Evolutionary conservation across 164 flowering plant species (phyloP), one percentile per base, ranked within the genome.

Genomic region (Macadamia integrifolia): DNA sequence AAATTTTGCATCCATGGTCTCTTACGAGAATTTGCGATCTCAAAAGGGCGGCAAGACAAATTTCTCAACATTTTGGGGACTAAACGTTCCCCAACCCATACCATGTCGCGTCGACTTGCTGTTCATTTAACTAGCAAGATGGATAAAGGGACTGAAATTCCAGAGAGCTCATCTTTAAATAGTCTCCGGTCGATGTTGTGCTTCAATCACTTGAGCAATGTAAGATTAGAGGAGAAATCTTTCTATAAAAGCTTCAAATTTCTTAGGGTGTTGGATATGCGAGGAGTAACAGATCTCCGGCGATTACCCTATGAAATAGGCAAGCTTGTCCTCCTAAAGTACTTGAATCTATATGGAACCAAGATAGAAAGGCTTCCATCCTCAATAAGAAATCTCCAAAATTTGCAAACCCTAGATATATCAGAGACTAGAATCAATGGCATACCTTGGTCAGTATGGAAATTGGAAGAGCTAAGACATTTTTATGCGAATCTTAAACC

Each of bases 211-310:
- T 35, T 35, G 40, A 35, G 40, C 40, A 35, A 35, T 5, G 40
- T 35, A 35, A 35, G 40, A 35, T 35, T 35, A 35, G 40, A 2
- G 40, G 40, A 35, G 3, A 17, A 7, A 2, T 53, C 13, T 17
- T 15, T 55, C 23, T 69, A 5, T 8, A 3, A 3, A 28, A 32
- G 28, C 10, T 55, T 69, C 60, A 52, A 53, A 40, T 40, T 69
- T n/a, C 61, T 69, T 29, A 69, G 72, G 29, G 66, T 69, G 61
- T 15, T 69, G 29, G 61, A 69, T 42, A 11, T 69, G 0, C 55
- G 28, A 7, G 1, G 30, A 3, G 43, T 29, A 18, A 8, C 0
- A 5, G 5, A 35, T 35, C 14, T 42, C 49, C 10, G 12, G 1
- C 7, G 1, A 6, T 17, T 63, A 42, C 66, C 61, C 0, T n/a